Base-by-base conservation (phyloP, 352 stramenopile genomes). In the Pseudoperonospora humuli region DNA sequence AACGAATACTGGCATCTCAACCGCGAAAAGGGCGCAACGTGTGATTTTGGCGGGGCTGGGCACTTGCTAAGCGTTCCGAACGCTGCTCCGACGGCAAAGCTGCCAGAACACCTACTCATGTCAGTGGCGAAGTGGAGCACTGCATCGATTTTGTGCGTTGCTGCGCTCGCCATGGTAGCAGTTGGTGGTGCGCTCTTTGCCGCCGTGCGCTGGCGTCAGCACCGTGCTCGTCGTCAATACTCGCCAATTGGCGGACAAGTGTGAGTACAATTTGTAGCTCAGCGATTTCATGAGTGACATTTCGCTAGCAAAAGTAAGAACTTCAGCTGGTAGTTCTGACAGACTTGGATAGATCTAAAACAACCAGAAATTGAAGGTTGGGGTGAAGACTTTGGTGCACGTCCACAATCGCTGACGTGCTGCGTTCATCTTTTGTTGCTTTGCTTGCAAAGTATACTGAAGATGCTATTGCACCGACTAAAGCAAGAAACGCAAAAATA, bases 1-100 rank as follows among this genome's bases (percentile, higher is more conserved):
- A 77, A 89, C 60, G 41, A 75, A 42, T 89, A 86, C 60, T 89
- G 77, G 77, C 77, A 89, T 49, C 33, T 65, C 11, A 61, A 84
- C 38, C 77, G 77, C 19, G 53, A 78, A 32, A 74, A 77, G 15
- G 77, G 77, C 14, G 77, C 77, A 17, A 89, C 77, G 31, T 89
- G 77, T 61, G 77, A 89, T 70, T 89, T 89, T 42, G 74, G 77
- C 39, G 77, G 74, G 18, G 70, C 74, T 14, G 77, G 50, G 3
- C 77, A 89, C 51, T 38, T 89, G 43, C 33, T 86, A 5, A 54
- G 18, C 10, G 39, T 64, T n/a, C 48, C 57, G 3, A 36, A 35
- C 5, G 23, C 47, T 35, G 47, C 57, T 13, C 43, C 57, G 2
- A 57, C 51, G 6, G 2, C 54, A 5, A 52, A 42, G 35, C 11